A percentile compares a stretch with the other conserved stretches of the same genome.
Conservation (phyloP, 208 protist species). For the Endotrypanum monterogeii region DNA sequence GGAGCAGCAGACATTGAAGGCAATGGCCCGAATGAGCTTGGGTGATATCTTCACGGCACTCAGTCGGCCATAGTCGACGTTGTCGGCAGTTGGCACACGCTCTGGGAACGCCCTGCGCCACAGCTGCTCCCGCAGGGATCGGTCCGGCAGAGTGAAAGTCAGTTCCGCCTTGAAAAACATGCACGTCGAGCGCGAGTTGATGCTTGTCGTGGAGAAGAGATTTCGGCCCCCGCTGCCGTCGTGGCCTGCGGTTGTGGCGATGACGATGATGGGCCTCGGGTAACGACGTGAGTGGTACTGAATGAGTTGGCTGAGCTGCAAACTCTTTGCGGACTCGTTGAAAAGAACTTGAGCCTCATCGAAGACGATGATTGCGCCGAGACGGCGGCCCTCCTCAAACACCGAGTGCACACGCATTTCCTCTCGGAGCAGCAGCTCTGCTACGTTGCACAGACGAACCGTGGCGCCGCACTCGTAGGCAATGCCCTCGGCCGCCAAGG, state of each 20-base stretch:
- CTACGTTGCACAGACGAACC: constrained; percentile 86
- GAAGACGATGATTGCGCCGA: constrained; percentile 89
- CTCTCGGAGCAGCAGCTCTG: constrained; percentile 59
- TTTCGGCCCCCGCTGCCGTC: constrained; percentile 28
- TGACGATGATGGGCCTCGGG: constrained; percentile 75
- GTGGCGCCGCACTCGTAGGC: constrained; percentile 90
- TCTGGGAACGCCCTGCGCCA: constrained; percentile 76
- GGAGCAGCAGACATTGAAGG: constrained; percentile 77
- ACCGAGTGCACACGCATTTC: constrained; percentile 60
- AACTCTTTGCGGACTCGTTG: constrained; percentile 63
- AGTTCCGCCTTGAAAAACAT: constrained; percentile 66
- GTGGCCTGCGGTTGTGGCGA: constrained; percentile 68
- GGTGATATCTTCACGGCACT: constrained; percentile 54
- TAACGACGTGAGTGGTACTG: constrained; percentile 81
- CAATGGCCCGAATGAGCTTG: constrained; percentile 74
- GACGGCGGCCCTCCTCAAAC: constrained; percentile 79
- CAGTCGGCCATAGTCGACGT: constrained; percentile 66
- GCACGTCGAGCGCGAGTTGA: constrained; percentile 54
- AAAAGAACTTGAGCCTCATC: constrained; percentile 89
- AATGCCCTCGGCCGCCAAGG: constrained; percentile 87
- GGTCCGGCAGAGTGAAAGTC: constrained; percentile 58
- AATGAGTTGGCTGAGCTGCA: constrained; percentile 75
- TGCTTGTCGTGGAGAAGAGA: constrained; percentile 27
- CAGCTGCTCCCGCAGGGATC: constrained; percentile 59
- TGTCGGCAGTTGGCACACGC: constrained; percentile 53